Evolutionary conservation across 495 filamentous ascomycete genomes (phyloP).

Genomic region (Hypoxylon lienhwacheense): DNA sequence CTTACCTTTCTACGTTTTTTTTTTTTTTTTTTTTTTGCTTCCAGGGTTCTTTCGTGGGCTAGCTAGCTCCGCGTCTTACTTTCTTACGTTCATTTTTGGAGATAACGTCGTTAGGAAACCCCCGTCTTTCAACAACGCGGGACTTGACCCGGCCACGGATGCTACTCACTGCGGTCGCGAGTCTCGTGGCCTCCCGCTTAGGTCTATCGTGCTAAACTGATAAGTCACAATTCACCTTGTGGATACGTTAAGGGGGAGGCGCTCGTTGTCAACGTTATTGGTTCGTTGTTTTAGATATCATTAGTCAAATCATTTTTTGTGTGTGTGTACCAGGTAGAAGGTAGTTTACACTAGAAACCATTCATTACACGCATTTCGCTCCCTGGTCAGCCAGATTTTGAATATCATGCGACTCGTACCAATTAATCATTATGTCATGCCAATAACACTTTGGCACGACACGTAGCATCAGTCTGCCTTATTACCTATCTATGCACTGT

Average conservation of each 20-base stretch:
- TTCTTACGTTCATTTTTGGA: constrained; percentile 24
- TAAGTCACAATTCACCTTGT: constrained; percentile 13
- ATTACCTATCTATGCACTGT: background rate
- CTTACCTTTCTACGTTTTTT: constrained; percentile 19
- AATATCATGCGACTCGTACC: constrained; percentile 12
- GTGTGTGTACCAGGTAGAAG: constrained; percentile 35
- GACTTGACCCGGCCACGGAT: background rate
- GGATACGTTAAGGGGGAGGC: background rate
- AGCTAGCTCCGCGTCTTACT: constrained; percentile 19
- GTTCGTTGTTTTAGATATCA: constrained; percentile 28
- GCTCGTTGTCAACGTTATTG: constrained; percentile 3
- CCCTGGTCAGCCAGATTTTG: constrained; percentile 14
- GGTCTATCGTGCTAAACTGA: constrained; percentile 5
- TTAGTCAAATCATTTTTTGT: constrained; percentile 32
- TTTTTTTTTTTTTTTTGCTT: constrained; percentile 11
- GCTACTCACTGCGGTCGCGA: constrained; percentile 7
- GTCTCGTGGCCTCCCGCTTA: constrained; percentile 10
- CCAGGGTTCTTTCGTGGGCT: constrained; percentile 13
- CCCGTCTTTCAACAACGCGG: background rate
- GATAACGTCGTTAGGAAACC: constrained; percentile 1
- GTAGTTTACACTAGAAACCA: constrained; percentile 23
- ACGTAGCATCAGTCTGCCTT: background rate
- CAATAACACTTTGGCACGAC: constrained; percentile 18
- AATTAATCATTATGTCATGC: constrained; percentile 10
- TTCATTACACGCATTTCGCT: constrained; percentile 26